Conservation (phyloP, 2,329 filamentous ascomycete species). For the Curvularia lunata region DNA sequence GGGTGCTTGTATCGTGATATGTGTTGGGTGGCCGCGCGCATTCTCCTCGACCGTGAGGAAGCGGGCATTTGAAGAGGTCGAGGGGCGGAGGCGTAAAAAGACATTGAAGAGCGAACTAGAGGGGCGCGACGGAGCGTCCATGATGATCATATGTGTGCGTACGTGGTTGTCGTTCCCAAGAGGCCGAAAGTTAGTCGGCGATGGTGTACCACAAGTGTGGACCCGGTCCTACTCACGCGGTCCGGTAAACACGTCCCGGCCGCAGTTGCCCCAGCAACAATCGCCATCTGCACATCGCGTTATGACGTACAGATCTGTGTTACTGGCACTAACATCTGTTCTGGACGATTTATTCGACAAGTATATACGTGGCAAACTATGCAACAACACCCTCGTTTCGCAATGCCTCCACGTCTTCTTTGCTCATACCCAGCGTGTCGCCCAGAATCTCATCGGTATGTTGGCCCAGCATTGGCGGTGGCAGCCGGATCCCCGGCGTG, state of each 20-base stretch:
- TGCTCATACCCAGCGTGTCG: constrained; percentile 40
- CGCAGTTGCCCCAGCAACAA: constrained; percentile 25
- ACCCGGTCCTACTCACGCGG: constrained; percentile 16
- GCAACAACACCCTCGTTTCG: constrained; percentile 46
- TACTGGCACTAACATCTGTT: neutral
- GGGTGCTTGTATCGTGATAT: constrained; percentile 65
- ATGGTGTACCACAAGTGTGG: constrained; percentile 14
- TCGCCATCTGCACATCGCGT: constrained; percentile 5
- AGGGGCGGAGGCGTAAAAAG: constrained; percentile 75
- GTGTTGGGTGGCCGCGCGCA: constrained; percentile 51
- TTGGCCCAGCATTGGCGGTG: constrained; percentile 77
- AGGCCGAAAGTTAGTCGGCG: constrained; percentile 9
- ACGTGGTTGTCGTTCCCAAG: constrained; percentile 1
- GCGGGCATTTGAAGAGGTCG: constrained; percentile 53
- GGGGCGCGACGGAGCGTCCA: constrained; percentile 47
- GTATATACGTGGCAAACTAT: constrained; percentile 16
- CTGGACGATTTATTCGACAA: neutral
- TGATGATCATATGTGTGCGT: constrained; percentile 24
- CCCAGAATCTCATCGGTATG: constrained; percentile 48
- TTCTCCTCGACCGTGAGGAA: constrained; percentile 77
- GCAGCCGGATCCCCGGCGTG: constrained; percentile 73
- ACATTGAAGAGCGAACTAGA: constrained; percentile 79
- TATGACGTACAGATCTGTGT: constrained; percentile 2
- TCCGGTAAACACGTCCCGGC: constrained; percentile 22
- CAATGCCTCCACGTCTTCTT: constrained; percentile 40